These are phyloP conservation scores for Eudorina sp. DNA, from an alignment of 139 green algal genomes.

Conservation along the genomic window DNA sequence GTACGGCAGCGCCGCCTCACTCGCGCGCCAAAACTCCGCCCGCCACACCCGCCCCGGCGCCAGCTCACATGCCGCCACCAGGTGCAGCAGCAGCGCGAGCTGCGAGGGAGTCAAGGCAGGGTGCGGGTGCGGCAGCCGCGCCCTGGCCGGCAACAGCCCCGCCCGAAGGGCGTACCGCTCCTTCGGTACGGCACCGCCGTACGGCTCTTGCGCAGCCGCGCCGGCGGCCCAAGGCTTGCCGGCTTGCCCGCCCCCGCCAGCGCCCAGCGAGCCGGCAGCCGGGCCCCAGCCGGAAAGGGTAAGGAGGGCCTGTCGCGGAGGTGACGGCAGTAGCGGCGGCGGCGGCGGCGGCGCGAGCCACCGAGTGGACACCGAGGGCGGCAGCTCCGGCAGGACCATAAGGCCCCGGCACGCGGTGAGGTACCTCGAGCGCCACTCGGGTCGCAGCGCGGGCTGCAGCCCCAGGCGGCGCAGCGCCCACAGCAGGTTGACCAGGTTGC, in stretches of 20 bases:
- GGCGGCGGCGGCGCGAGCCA: no score
- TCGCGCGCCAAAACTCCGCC: neutral
- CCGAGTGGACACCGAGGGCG: no score
- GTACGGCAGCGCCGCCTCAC: neutral
- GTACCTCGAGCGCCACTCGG: neutral
- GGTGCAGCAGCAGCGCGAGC: conserved; percentile 31
- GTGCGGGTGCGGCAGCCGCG: neutral
- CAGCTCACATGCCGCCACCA: neutral
- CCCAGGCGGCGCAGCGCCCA: conserved; percentile 1
- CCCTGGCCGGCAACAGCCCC: neutral
- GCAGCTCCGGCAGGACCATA: neutral
- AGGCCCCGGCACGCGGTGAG: neutral
- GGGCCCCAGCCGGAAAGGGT: no score
- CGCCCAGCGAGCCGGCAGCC: no score
- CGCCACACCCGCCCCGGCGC: neutral
- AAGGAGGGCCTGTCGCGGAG: neutral
- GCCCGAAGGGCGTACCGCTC: neutral
- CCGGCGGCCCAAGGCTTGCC: neutral
- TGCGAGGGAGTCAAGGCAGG: conserved; percentile 1
- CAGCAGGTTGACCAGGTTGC: conserved; percentile 8
- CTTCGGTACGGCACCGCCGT: neutral
- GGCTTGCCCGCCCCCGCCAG: no score
- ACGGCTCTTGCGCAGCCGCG: no score
- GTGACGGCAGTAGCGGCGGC: neutral
- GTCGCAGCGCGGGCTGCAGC: neutral